Evolutionary conservation across 2,329 filamentous ascomycete species (phyloP).

Genomic region (Aschersonia sp.): DNA sequence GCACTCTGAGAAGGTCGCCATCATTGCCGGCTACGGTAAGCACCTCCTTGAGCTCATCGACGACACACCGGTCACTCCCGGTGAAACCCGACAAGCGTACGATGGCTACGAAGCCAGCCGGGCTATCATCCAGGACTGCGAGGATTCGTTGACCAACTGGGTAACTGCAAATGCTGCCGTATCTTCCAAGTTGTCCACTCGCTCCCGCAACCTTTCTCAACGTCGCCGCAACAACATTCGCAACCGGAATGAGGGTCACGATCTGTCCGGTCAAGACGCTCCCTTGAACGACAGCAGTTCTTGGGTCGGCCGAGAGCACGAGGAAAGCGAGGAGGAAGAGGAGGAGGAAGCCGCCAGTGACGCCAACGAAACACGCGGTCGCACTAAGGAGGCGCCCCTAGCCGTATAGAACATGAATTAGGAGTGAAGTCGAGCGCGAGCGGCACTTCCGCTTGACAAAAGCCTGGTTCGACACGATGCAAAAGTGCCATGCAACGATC

Average conservation of each 20-base stretch:
- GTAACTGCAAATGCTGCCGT: slow-evolving; percentile 82
- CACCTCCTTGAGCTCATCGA: slow-evolving; percentile 95
- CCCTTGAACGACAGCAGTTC: slow-evolving; percentile 67
- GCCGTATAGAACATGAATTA: slow-evolving; percentile 17
- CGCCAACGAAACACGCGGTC: slow-evolving; percentile 41
- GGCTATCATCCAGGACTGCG: slow-evolving; percentile 97
- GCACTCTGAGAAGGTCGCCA: slow-evolving; percentile 95
- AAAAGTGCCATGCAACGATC: no score
- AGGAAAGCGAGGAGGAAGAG: slow-evolving; percentile 50
- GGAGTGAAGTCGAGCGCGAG: no score
- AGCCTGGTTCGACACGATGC: no score
- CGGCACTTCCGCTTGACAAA: no score
- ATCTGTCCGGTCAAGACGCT: slow-evolving; percentile 71
- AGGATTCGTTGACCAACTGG: slow-evolving; percentile 96
- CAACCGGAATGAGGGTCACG: slow-evolving; percentile 55
- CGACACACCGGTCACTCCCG: slow-evolving; percentile 91
- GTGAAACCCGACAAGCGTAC: slow-evolving; percentile 89
- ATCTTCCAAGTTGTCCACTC: slow-evolving; percentile 71
- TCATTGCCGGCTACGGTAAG: slow-evolving; percentile 95
- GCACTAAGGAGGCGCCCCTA: slow-evolving; percentile 33
- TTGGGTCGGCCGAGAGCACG: slow-evolving; percentile 64
- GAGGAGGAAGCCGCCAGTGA: slow-evolving; percentile 38
- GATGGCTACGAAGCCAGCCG: slow-evolving; percentile 98
- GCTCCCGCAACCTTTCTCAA: slow-evolving; percentile 76
- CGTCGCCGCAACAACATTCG: slow-evolving; percentile 62